A percentile compares a stretch with the other conserved stretches of the same genome.
phyloP scores from a whole-genome alignment of 352 stramenopile genomes.

The Globisporangium camurandrum region DNA sequence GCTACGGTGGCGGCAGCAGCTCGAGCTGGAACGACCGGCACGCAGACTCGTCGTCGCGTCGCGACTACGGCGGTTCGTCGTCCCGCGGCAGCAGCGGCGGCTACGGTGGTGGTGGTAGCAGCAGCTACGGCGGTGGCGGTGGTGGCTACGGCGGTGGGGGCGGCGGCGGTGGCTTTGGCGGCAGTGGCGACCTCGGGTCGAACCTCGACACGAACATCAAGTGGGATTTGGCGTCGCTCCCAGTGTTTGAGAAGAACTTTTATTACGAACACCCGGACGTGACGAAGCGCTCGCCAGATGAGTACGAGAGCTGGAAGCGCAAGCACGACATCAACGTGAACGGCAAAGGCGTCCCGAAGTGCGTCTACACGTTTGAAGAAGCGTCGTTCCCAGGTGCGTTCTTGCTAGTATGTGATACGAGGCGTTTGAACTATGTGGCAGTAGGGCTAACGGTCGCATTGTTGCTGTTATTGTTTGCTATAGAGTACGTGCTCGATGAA shows the following conservation, averaged over 20 bases:
- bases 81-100: conserved; percentile 21
- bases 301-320: conserved; percentile 89
- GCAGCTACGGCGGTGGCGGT: conserved; percentile 16
- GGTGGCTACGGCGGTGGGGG: conserved; percentile 26
- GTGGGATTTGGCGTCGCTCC: conserved; percentile 91
- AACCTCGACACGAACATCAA: conserved; percentile 92
- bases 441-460: not conserved
- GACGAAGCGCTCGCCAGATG: conserved; percentile 78
- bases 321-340: conserved; percentile 93
- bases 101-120: conserved; percentile 24
- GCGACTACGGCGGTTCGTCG: conserved; percentile 39
- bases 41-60: conserved; percentile 69
- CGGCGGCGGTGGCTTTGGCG: conserved; percentile 20
- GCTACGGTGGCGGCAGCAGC: conserved; percentile 14
- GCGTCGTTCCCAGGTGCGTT: conserved; percentile 77
- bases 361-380: conserved; percentile 93
- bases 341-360: conserved; percentile 97
- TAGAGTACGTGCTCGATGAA: conserved; percentile 96
- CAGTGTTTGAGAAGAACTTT: conserved; percentile 99
- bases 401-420: conserved; percentile 1
- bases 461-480: not conserved
- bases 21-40: conserved; percentile 52
- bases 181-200: conserved; percentile 75
- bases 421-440: not conserved
- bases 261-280: conserved; percentile 99